Evolutionary conservation across 1,284 basidiomycete genomes (phyloP).

Genomic region (Xerocomus amazonicus): DNA sequence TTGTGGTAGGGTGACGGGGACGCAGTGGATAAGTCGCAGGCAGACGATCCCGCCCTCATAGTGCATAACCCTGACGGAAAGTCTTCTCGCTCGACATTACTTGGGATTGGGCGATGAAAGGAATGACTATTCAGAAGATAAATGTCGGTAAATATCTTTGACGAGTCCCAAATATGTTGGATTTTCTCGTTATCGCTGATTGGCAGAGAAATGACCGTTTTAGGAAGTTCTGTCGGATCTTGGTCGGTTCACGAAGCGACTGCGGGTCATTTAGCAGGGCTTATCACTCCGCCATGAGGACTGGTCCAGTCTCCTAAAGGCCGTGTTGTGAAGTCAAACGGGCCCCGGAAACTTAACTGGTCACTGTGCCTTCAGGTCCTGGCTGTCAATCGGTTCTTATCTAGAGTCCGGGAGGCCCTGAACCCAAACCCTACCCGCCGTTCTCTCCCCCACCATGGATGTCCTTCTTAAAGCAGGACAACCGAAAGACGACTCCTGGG

Average conservation of each 20-base stretch:
- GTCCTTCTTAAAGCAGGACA: too few species aligned
- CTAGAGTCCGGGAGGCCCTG: neutral
- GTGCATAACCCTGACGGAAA: too few species aligned
- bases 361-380: neutral
- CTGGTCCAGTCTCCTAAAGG: neutral
- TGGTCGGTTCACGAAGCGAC: neutral
- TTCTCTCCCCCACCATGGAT: neutral
- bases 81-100: too few species aligned
- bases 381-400: neutral
- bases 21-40: too few species aligned
- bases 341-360: neutral
- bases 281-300: neutral
- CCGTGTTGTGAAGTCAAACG: neutral
- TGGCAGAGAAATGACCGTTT: constrained; percentile 2
- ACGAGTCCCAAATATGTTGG: neutral
- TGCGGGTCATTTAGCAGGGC: neutral
- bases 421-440: neutral
- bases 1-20: too few species aligned
- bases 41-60: too few species aligned
- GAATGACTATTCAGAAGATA: too few species aligned
- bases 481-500: neutral
- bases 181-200: constrained; percentile 2
- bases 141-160: too few species aligned
- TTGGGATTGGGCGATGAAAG: too few species aligned
- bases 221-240: constrained; percentile 7